A percentile compares a stretch with the other conserved stretches of the same genome.
Evolutionary conservation across 2,329 filamentous ascomycete genomes (phyloP).

Genomic region (Onygenales sp.): DNA sequence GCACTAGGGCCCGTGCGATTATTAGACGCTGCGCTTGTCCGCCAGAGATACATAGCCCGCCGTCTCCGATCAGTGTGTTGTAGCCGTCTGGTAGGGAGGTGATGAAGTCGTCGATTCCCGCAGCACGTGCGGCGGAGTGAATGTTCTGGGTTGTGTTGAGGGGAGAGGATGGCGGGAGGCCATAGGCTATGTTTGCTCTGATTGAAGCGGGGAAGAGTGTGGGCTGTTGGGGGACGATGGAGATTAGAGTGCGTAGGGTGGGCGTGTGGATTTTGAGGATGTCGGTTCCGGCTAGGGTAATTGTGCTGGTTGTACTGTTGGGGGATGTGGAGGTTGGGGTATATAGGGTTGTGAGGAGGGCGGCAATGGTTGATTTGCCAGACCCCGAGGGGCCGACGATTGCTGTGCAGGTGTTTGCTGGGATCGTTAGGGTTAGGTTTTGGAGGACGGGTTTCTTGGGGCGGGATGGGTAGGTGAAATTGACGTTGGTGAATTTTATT

Average conservation of each 20-base stretch:
- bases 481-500: slow-evolving; percentile 52
- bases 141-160: slow-evolving; percentile 40
- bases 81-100: slow-evolving; percentile 61
- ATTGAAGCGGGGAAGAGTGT: slow-evolving; percentile 46
- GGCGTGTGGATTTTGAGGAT: slow-evolving; percentile 51
- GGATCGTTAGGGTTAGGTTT: slow-evolving; percentile 56
- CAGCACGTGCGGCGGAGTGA: slow-evolving; percentile 46
- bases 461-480: slow-evolving; percentile 62
- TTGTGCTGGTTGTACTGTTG: slow-evolving; percentile 28
- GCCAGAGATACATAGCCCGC: slow-evolving; percentile 63
- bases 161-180: slow-evolving; percentile 48
- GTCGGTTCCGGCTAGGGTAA: slow-evolving; percentile 45
- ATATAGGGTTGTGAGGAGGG: slow-evolving; percentile 67
- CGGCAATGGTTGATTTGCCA: slow-evolving; percentile 80
- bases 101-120: slow-evolving; percentile 67
- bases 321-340: slow-evolving; percentile 25
- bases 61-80: slow-evolving; percentile 65
- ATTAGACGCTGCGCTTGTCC: slow-evolving; percentile 75
- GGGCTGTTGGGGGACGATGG: slow-evolving; percentile 53
- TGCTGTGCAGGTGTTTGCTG: slow-evolving; percentile 56
- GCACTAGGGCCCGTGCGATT: slow-evolving; percentile 69
- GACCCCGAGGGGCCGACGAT: slow-evolving; percentile 78
- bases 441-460: slow-evolving; percentile 47
- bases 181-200: slow-evolving; percentile 60
- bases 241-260: slow-evolving; percentile 51